Evolutionary conservation across 1,284 basidiomycete genomes (phyloP), one percentile per base, ranked within the genome.

Genomic region (Fistulina hepatica): DNA sequence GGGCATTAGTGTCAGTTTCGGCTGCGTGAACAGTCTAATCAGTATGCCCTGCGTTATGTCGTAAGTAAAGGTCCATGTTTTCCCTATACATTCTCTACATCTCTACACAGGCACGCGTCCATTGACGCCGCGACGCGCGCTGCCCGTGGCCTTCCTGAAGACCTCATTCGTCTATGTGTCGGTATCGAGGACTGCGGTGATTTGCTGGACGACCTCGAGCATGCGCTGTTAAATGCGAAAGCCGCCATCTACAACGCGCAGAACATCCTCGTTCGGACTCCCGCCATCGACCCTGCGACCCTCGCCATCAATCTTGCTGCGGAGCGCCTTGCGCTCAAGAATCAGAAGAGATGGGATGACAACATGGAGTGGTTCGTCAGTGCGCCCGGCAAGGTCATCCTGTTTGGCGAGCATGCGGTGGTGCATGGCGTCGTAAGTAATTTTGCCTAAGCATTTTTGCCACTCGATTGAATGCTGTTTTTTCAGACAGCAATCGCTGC

Each of bases 11-110:
- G 95, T 98, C 50, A 92, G 88, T 52, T 98, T 99, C 57, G 95
- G 95, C 21, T 93, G 90, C 49, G 93, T 99, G 50, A 98, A 99
- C 68, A 91, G 85, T 54, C 63, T 99, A 56, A 98, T 98, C 62
- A 93, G 89, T 50, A 98, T 99, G 95, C 95, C 95, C 31, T 98
- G 95, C 60, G 80, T 93, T 50, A 98, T 99, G 95, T 95, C 91
- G 91, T 94, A 60, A 63, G 90, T 50, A 26, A 41, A 33, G 43
- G 39, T 36, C 27, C 26, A 35, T 39, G 35, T 19, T 41, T 42
- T 34, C 34, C 16, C 11, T 21, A 33, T 44, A 36, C 39, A 34
- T 33, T 41, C 44, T 34, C 37, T 48, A 48, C 37, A 27, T 39
- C 16, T 40, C 41, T 39, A 23, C 47, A 23, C 40, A 94, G 91